Conservation (phyloP, 2,329 filamentous ascomycete genomes). For the Eutypella sp. region DNA sequence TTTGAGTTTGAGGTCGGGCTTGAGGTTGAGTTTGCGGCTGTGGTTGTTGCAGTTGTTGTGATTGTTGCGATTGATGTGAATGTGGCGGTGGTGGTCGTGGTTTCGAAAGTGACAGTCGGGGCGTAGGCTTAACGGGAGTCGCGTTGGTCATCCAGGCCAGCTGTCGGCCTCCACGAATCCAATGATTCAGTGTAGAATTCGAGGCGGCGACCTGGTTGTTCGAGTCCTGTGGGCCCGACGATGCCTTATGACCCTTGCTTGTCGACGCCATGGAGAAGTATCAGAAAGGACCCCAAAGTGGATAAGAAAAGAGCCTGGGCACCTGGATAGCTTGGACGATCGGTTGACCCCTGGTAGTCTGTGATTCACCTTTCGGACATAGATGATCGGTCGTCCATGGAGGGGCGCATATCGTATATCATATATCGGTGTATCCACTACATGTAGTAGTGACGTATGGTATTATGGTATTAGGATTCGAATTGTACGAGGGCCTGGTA, state of each 20-base stretch:
- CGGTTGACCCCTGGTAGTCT: no score
- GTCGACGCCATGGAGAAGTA: conserved; percentile 18
- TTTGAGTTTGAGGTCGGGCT: conserved; percentile 1
- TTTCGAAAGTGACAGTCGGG: conserved; percentile 21
- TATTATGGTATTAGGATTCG: no score
- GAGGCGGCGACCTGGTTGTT: conserved; percentile 30
- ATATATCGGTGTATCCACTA: neutral
- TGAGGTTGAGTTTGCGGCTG: conserved; percentile 8
- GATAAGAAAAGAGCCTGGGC: no score
- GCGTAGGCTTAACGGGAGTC: conserved; percentile 24
- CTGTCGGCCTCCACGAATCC: conserved; percentile 32
- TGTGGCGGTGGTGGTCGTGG: no score
- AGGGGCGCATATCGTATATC: neutral
- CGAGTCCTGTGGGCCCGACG: conserved; percentile 6
- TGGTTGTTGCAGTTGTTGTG: conserved; percentile 4
- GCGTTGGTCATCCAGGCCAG: conserved; percentile 29
- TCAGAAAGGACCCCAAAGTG: no score
- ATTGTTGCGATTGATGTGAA: conserved; percentile 4
- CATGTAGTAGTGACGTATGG: neutral
- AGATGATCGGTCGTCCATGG: neutral
- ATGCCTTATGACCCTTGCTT: conserved; percentile 11
- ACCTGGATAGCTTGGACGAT: no score
- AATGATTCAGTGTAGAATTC: conserved; percentile 37
- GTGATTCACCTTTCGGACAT: no score
- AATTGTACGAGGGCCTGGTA: no score